Percentiles rank a stretch among this genome's conserved stretches.
phyloP scores from a whole-genome alignment of 1,284 basidiomycete species.

The Moesziomyces antarcticus region DNA sequence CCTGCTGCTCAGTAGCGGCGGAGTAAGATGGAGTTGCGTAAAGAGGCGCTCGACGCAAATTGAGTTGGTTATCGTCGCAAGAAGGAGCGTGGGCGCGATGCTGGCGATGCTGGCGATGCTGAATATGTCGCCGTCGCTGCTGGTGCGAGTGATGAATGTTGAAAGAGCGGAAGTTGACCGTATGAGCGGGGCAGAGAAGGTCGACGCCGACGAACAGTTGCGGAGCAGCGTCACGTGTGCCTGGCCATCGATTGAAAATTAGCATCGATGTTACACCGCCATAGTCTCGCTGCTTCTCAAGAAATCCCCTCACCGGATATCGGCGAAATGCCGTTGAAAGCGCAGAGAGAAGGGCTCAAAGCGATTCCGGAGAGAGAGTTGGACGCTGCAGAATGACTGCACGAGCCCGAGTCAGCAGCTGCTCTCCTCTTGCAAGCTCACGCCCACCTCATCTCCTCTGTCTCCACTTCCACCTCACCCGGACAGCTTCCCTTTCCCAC shows the following conservation, averaged over 20 bases:
- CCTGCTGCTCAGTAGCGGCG: neutral
- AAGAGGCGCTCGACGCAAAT: neutral
- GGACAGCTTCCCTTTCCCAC: too few relatives aligned
- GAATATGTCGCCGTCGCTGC: neutral
- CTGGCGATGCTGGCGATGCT: neutral
- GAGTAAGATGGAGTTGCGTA: neutral
- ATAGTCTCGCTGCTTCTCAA: neutral
- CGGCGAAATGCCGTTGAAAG: conserved; percentile 7
- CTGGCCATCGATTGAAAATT: neutral
- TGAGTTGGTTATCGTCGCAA: neutral
- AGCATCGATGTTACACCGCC: neutral
- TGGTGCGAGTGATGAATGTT: neutral
- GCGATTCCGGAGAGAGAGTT: neutral
- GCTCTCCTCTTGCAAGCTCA: conserved; percentile 5
- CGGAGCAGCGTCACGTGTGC: conserved; percentile 24
- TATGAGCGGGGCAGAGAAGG: too few relatives aligned
- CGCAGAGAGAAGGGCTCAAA: neutral
- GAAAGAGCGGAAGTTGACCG: too few relatives aligned
- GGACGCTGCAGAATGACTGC: conserved; percentile 4
- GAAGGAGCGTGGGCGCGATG: neutral
- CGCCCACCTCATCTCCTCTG: conserved; percentile 1
- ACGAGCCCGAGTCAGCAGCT: conserved; percentile 12
- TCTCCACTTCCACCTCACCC: neutral
- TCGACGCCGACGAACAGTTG: neutral
- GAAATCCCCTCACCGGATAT: neutral